A percentile compares a stretch with the other conserved stretches of the same genome.
These are phyloP conservation scores for Clitocybe nebularis DNA, from an alignment of 1,284 basidiomycete genomes.

Conservation along the genomic window DNA sequence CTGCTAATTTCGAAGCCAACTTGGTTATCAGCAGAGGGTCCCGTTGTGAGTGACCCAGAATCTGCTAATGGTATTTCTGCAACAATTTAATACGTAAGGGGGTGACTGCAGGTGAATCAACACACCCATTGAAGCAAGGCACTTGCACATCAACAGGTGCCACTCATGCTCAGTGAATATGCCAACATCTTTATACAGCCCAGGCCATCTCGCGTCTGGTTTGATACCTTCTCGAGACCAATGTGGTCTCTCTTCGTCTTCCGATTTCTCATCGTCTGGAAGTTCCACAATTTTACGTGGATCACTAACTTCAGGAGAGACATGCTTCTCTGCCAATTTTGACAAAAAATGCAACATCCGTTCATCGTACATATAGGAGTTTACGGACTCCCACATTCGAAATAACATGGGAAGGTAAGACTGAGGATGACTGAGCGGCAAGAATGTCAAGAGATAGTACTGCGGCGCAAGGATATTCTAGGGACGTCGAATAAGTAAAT, in stretches of 20 bases:
- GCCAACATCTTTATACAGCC: slow-evolving; percentile 77
- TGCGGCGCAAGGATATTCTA: slow-evolving; percentile 76
- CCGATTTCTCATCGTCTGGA: slow-evolving; percentile 67
- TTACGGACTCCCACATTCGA: slow-evolving; percentile 79
- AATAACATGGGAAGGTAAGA: slow-evolving; percentile 79
- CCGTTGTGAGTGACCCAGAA: slow-evolving; percentile 67
- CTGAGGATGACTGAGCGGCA: slow-evolving; percentile 77
- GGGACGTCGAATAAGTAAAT: slow-evolving; percentile 11
- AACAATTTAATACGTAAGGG: slow-evolving; percentile 10
- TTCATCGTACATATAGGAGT: slow-evolving; percentile 83
- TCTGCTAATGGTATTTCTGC: slow-evolving; percentile 71
- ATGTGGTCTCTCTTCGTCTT: slow-evolving; percentile 57
- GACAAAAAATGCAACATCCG: slow-evolving; percentile 74
- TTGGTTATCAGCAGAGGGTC: slow-evolving; percentile 62
- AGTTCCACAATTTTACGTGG: slow-evolving; percentile 59
- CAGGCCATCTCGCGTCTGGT: slow-evolving; percentile 50
- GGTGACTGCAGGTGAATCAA: slow-evolving; percentile 16
- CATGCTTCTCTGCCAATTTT: slow-evolving; percentile 69
- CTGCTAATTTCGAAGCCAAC: slow-evolving; percentile 64
- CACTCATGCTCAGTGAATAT: slow-evolving; percentile 89
- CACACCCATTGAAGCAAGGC: slow-evolving; percentile 82
- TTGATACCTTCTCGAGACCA: slow-evolving; percentile 47
- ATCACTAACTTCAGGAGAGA: slow-evolving; percentile 70
- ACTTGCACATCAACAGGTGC: slow-evolving; percentile 89
- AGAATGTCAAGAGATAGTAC: slow-evolving; percentile 78